Conservation (phyloP, 2,329 filamentous ascomycete species). For the Diplodia intermedia region DNA sequence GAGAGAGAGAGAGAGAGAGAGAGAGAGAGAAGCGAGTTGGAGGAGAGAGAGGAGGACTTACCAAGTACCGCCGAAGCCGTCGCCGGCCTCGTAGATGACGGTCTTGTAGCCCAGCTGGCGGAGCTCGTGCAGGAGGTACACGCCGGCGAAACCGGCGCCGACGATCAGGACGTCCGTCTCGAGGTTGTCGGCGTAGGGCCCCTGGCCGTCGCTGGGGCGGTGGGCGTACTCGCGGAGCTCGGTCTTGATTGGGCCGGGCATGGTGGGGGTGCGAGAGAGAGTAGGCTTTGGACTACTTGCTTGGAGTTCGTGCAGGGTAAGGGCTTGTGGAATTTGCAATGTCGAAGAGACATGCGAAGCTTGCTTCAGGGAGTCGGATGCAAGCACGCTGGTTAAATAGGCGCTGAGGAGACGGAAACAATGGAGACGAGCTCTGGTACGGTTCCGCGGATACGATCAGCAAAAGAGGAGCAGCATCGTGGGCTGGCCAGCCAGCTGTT, state of each 20-base stretch:
- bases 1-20: background rate
- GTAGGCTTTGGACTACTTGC: background rate
- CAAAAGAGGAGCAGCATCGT: background rate
- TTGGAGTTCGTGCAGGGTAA: background rate
- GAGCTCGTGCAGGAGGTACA: constrained; percentile 52
- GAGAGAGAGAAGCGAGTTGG: background rate
- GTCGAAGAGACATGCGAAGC: background rate
- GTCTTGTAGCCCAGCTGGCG: constrained; percentile 49
- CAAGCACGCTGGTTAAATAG: background rate
- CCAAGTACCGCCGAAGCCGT: constrained; percentile 53
- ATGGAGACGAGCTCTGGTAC: background rate
- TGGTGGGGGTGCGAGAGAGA: background rate
- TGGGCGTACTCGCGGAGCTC: constrained; percentile 25
- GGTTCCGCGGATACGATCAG: constrained; percentile 5
- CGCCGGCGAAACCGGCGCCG: constrained; percentile 52
- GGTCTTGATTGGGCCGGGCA: constrained; percentile 28
- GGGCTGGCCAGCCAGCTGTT: background rate
- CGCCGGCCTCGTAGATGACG: constrained; percentile 51
- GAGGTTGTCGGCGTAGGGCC: constrained; percentile 44
- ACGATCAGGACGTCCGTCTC: constrained; percentile 49
- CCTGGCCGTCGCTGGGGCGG: constrained; percentile 15
- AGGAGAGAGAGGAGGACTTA: background rate
- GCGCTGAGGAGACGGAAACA: too few species aligned
- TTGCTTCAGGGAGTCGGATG: background rate
- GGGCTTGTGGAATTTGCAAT: background rate